A percentile compares a stretch with the other conserved stretches of the same genome.
Conservation (phyloP, 352 stramenopile genomes). For the Phytophthora sojae region DNA sequence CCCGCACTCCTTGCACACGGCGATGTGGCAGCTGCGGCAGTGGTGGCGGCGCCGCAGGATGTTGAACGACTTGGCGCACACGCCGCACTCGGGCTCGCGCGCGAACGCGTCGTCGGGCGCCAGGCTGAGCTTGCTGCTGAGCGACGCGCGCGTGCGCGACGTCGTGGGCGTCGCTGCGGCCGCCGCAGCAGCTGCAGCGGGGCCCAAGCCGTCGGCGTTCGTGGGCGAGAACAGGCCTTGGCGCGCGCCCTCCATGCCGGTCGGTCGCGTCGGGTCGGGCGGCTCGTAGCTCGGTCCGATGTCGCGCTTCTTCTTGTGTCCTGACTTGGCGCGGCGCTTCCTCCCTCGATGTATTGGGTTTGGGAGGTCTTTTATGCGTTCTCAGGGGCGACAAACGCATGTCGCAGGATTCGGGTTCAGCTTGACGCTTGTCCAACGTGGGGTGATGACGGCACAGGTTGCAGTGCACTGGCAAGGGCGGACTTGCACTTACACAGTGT, state of each 20-base stretch:
- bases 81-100: constrained; percentile 76
- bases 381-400: constrained; percentile 16
- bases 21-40: constrained; percentile 85
- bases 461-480: neutral
- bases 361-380: constrained; percentile 23
- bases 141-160: constrained; percentile 34
- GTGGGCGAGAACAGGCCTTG: constrained; percentile 44
- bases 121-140: constrained; percentile 49
- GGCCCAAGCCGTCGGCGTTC: constrained; percentile 27
- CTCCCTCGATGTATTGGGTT: constrained; percentile 24
- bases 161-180: constrained; percentile 17
- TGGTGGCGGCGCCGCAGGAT: constrained; percentile 84
- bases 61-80: constrained; percentile 84
- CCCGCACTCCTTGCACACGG: constrained; percentile 86
- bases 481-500: too few relatives aligned
- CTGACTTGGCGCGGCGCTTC: constrained; percentile 27
- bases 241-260: constrained; percentile 36
- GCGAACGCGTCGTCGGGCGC: constrained; percentile 63
- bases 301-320: constrained; percentile 17
- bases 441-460: neutral
- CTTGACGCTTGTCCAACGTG: too few relatives aligned
- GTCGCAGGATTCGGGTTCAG: constrained; percentile 30
- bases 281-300: neutral
- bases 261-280: neutral
- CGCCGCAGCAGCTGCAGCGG: constrained; percentile 24